Evolutionary conservation across 1,139 yeast genomes (phyloP), one percentile per base, ranked within the genome.

Genomic region (Debaryomyces sp.): DNA sequence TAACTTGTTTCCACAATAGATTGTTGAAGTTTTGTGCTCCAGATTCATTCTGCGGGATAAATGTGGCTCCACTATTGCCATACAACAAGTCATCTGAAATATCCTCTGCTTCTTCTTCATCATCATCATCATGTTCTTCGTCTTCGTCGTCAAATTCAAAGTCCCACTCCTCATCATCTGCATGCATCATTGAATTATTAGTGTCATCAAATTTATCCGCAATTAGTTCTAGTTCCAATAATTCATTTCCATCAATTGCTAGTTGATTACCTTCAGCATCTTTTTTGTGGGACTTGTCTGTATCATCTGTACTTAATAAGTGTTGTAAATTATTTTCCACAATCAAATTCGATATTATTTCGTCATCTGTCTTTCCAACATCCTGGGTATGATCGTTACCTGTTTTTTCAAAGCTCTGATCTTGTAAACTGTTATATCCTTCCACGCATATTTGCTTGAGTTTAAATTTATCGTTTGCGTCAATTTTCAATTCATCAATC

Each of bases 161-260:
- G 18, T 70, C 80, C 59, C 68, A 73, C 15, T 76, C 76, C 24
- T 68, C 75, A 9, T 71, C 77, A 43, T 74, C 75, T 8, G 68
- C 73, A 34, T 59, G 60, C n/a, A 60, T 60, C 5, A 66, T 70
- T 22, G 68, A 63, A 7, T 54, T 60, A 4, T 60, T 68, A 6
- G 59, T 53, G 9, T 72, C 79, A 35, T 71, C 79, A 30, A 83
- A 58, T 17, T 82, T 82, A 53, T 78, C 81, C 0, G 89, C 87
- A 3, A 85, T 50, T 17, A 76, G 41, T 49, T 76, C 80, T 42
- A 76, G 58, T 53, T 75, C 77, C 7, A 73, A 54, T 12, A 75
- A 54, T 30, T 73, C 72, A 27, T 61, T 59, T 24, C 54, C 53
- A 9, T 63, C 66, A 13, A 70, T 58, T 12, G 47, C 46, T 4